Conservation (phyloP, 2,329 filamentous ascomycete genomes). For the Hymenoscyphus linearis region DNA sequence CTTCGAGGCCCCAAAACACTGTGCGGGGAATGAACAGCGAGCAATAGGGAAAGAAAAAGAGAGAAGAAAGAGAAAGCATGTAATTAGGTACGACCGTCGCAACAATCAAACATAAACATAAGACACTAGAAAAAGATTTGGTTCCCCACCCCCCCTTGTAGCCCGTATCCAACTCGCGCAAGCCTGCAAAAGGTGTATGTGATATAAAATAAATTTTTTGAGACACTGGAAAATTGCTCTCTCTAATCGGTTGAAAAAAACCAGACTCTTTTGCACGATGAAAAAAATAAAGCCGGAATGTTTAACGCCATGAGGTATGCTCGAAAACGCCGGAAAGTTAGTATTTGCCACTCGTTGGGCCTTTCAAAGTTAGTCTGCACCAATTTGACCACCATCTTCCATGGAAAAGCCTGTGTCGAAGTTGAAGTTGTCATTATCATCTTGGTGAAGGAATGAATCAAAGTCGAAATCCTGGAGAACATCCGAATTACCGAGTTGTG, state of each 20-base stretch:
- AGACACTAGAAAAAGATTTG: slow-evolving; percentile 19
- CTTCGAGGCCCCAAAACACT: slow-evolving; percentile 17
- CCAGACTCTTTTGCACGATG: slow-evolving; percentile 28
- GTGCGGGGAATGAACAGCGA: slow-evolving; percentile 17
- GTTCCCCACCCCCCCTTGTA: slow-evolving; percentile 3
- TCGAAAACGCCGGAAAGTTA: slow-evolving; percentile 31
- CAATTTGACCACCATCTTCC: slow-evolving; percentile 50
- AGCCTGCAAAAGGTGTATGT: slow-evolving; percentile 23
- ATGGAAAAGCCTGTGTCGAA: slow-evolving; percentile 49
- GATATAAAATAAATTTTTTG: slow-evolving; percentile 25
- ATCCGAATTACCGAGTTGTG: slow-evolving; percentile 44
- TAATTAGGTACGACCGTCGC: slow-evolving; percentile 28
- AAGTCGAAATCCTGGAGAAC: slow-evolving; percentile 64
- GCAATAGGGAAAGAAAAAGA: too few species aligned
- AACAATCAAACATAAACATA: slow-evolving; percentile 27
- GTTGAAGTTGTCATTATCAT: slow-evolving; percentile 47
- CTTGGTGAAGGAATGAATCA: slow-evolving; percentile 61
- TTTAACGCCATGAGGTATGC: slow-evolving; percentile 31
- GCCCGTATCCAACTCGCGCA: slow-evolving; percentile 25
- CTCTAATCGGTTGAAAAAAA: slow-evolving; percentile 25
- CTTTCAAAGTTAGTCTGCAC: slow-evolving; percentile 42
- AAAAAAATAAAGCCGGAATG: slow-evolving; percentile 25
- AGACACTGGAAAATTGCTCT: slow-evolving; percentile 23
- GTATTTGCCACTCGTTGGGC: slow-evolving; percentile 17
- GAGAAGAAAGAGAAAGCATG: slow-evolving; percentile 14